Base-by-base conservation (phyloP, 2,329 filamentous ascomycete genomes). In the Calycina herbarum region DNA sequence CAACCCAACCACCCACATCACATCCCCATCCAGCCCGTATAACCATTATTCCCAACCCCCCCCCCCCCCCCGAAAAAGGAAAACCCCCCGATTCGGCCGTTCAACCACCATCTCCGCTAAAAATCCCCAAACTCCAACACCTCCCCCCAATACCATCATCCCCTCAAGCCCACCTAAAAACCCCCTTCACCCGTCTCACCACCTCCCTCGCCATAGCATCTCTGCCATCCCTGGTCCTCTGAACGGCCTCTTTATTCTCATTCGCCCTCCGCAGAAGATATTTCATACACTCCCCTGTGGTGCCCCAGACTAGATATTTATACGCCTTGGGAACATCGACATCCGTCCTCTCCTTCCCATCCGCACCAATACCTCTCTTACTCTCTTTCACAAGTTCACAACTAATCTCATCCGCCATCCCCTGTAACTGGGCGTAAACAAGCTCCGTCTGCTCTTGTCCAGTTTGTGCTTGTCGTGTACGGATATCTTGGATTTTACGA, bases 381-480 rank as follows among this genome's bases (percentile, higher is more conserved):
- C 35, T 13, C 31, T 65, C 68, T 35, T 73, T 69, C 0, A 77
- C 73, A 1, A 89, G 78, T 75, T 87, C 85, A 75, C 86, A 89
- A 76, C 89, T 93, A 62, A 98, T 88, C 76, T 97, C 94, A 72
- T 98, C 94, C 1, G 94, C 94, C 94, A 98, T 98, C 51, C 94
- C 94, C 80, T 94, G 91, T 0, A 97, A 85, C 79, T 97, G 94
- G 2, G 91, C 91, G 76, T 92, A 93, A 0, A 82, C 80, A 1
- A 85, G 76, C 56, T 84, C 81, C 1, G 77, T 77, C 27, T 76
- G 75, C 45, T 77, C 72, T 60, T 78, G 75, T 11, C 79, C 77
- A 2, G 65, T 67, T 6, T 78, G 73, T 63, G 76, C 67, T 42
- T 74, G 73, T 72, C 73, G 77, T 70, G 82, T 82, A 65, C 85